These are phyloP conservation scores for Leptographium lundbergii DNA, from an alignment of 2,329 filamentous ascomycete genomes.

Conservation along the genomic window DNA sequence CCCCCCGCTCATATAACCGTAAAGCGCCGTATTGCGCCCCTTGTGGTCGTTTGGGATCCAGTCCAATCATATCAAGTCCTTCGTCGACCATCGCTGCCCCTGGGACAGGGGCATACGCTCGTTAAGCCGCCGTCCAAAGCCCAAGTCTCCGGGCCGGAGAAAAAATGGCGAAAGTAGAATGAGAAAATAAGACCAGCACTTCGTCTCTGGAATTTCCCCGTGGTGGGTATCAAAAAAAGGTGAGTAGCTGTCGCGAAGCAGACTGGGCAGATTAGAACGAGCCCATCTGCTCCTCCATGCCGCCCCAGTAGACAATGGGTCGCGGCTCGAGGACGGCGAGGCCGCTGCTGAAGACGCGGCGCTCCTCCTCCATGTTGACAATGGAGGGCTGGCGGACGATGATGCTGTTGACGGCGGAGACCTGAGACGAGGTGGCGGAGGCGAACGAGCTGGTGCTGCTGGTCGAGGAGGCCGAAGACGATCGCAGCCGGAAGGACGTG, in stretches of 20 bases:
- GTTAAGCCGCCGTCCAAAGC: not conserved
- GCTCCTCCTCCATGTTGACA: conserved; percentile 45
- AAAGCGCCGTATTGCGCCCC: not conserved
- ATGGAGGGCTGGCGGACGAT: conserved; percentile 46
- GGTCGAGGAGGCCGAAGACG: conserved; percentile 23
- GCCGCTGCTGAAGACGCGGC: conserved; percentile 36
- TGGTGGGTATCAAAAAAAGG: not conserved
- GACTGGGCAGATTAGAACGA: conserved; percentile 13
- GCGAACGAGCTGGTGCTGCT: conserved; percentile 26
- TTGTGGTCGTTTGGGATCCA: not conserved
- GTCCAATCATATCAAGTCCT: not conserved
- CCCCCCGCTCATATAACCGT: not conserved
- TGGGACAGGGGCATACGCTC: no score
- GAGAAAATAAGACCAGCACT: not conserved
- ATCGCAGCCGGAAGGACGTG: conserved; percentile 40
- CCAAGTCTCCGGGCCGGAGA: not conserved
- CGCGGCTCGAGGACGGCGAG: conserved; percentile 47
- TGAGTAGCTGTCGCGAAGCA: not conserved
- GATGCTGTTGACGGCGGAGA: conserved; percentile 44
- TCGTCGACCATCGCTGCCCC: not conserved
- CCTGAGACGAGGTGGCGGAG: conserved; percentile 31
- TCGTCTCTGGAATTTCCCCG: not conserved
- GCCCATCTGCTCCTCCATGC: conserved; percentile 47
- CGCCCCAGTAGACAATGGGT: conserved; percentile 50
- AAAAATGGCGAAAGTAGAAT: not conserved